Base-by-base conservation (phyloP, 768 basidiomycete species). In the Punctularia strigosozonata region DNA sequence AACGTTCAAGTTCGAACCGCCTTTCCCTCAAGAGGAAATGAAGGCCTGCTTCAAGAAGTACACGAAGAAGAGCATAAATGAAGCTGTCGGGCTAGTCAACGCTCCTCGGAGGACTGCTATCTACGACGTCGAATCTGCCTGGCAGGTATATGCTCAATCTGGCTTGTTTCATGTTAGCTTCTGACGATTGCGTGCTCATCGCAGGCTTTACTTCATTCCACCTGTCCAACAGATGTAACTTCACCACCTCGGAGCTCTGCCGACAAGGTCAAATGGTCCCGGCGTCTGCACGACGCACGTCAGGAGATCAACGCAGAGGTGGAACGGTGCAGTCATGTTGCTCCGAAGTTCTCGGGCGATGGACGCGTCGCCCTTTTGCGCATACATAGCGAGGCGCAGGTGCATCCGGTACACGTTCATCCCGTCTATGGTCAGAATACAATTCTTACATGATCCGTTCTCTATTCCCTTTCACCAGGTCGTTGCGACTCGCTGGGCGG, bases 401-500 rank as follows among this genome's bases (percentile, higher is more conserved):
- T 70, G 19, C 53, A 55, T 21, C 53, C 53, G 14, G 51, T 54
- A 25, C 31, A 44, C n/a, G n/a, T n/a, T n/a, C n/a, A n/a, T n/a
- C n/a, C n/a, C n/a, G n/a, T n/a, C n/a, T n/a, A n/a, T n/a, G n/a
- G n/a, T n/a, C n/a, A n/a, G n/a, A n/a, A n/a, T 31, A 4, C 3
- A 31, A 20, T n/a, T 13, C 5, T 7, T 14, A 22, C 32, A 15
- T 12, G 8, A 14, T 8, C 5, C 6, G 15, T 17, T 2, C n/a
- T 28, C n/a, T 37, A 4, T 25, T 2, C 17, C 21, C 8, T 22
- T 15, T 1, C 59, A 60, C 31, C 59, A 67, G 31, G 62, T 70
- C 4, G 63, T 70, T 19, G 67, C 66, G 5, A 70, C 66, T 0
- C 52, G 66, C 24, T 70, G 68, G 68, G 58, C 64, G 0, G 62